Evolutionary conservation across 2,329 filamentous ascomycete species (phyloP), one percentile per base, ranked within the genome.

Genomic region (Arachnopeziza araneosa): DNA sequence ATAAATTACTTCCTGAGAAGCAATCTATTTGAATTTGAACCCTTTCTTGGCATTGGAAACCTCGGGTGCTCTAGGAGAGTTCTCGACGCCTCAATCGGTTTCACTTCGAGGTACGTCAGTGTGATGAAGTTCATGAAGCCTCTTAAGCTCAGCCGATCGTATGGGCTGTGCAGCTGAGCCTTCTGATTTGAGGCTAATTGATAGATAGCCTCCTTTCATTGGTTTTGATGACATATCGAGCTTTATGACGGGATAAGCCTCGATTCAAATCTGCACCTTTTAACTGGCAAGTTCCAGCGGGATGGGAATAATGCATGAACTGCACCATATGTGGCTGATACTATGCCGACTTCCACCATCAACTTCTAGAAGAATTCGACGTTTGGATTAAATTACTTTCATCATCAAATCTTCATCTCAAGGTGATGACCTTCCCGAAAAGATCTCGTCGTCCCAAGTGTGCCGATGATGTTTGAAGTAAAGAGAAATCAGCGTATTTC

Each of bases 11-110:
- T 52, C 21, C 30, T 54, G 49, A 50, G 32, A 52, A 55, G 51
- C 55, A 52, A 60, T 60, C n/a, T 60, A 60, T 56, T 56, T 57
- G n/a, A 54, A 23, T 51, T 54, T 55, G 44, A 23, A 49, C 23
- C 36, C 36, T 44, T 32, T 44, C 36, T 44, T 44, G 36, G 36
- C 36, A 44, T 44, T 12, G 17, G 36, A 44, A 44, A 44, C 36
- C 17, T 44, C 36, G 12, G 36, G 10, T 44, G 36, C 36, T 44
- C 36, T 44, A 19, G 36, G 26, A 30, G 26, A 30, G 2, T 44
- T 44, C 36, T 44, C 36, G 17, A 44, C 36, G 10, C 36, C 12
- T 44, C 36, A 44, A 44, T 14, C 36, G 17, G 36, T 44, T 44
- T 30, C 26, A 30, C 26, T 30, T 44, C 17, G 36, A 44, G 17